Evolutionary conservation across 2,329 filamentous ascomycete genomes (phyloP), one percentile per base, ranked within the genome.

Genomic region (Beauveria sp.): DNA sequence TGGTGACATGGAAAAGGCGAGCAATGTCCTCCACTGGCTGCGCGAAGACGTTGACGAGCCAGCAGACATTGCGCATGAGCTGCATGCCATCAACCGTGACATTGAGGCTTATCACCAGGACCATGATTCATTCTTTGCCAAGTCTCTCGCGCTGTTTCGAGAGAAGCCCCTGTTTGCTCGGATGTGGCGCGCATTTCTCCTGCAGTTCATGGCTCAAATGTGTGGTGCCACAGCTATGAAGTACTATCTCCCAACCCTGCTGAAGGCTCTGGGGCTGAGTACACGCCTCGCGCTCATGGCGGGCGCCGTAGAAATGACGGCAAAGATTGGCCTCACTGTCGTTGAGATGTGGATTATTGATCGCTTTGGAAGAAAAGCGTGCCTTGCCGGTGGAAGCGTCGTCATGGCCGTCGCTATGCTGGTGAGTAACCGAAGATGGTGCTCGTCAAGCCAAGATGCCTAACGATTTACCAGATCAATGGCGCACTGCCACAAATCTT

Each of bases 151-250:
- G 8, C 74, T 85, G 1, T 82, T 85, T 68, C 76, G 74, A 4
- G 73, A 83, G 34, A 69, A 72, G 16, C 71, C 75, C 14, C 71
- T 85, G 1, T 80, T 80, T 66, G 74, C 77, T 16, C 76, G 83
- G 0, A 73, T 86, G 16, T 85, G 83, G 83, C 77, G 83, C 20
- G 81, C 82, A 1, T 76, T 80, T 0, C 71, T 84, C 1, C 73
- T 85, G 5, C 82, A 85, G 68, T 85, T 85, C 69, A 81, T 85
- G 79, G 80, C 81, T 0, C 81, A 84, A 65, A 82, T 85, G 79
- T 84, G 81, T 65, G 83, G 83, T 22, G 81, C 82, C 16, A 81
- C 82, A 0, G 82, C 81, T 3, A 84, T 85, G 75, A 85, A 85
- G 66, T 85, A 85, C 66, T 85, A 85, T 65, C 75, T 85, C 0